Evolutionary conservation across 2,329 filamentous ascomycete species (phyloP), one percentile per base, ranked within the genome.

Genomic region (Ceratocystis albifundus): DNA sequence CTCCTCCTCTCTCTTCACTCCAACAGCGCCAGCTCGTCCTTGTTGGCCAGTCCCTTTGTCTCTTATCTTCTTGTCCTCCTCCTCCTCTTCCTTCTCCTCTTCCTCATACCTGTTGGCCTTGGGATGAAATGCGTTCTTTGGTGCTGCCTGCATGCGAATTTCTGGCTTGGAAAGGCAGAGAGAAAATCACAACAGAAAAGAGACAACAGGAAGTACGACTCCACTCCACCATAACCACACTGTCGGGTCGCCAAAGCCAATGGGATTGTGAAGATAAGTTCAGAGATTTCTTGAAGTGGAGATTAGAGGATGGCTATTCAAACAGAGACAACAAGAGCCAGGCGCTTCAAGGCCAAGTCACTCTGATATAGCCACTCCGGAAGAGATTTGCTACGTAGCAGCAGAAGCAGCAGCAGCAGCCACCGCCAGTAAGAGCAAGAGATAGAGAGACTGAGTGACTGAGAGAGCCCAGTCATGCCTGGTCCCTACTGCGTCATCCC

Each of bases 211-310:
- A 57, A 57, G 12, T 28, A n/a, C 6, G 7, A 17, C 50, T 57
- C 50, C 50, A 57, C 50, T 57, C 50, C 50, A 57, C 50, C 50
- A 57, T 28, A 57, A 57, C 50, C 50, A 28, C 6, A 4, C 50
- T 57, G 22, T 6, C 50, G 50, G 50, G 50, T 57, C 50, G 8
- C 28, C 10, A 28, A 17, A 7, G 20, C 50, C 50, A 57, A 57
- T 57, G 50, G 17, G 8, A 57, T 57, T 22, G 50, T 28, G 8
- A 57, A 30, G 50, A 57, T 30, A 57, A 17, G 22, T 28, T 30
- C 17, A 30, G 50, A 8, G 50, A 30, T 57, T 17, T 12, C 8
- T 15, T 57, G 25, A 4, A 57, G 25, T 25, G 22, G 50, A 30
- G 25, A 57, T 28, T 57, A 17, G 50, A 57, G 50, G 50, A 57